Base-by-base conservation (phyloP, 257 asterid genomes). In the Striga asiatica region DNA sequence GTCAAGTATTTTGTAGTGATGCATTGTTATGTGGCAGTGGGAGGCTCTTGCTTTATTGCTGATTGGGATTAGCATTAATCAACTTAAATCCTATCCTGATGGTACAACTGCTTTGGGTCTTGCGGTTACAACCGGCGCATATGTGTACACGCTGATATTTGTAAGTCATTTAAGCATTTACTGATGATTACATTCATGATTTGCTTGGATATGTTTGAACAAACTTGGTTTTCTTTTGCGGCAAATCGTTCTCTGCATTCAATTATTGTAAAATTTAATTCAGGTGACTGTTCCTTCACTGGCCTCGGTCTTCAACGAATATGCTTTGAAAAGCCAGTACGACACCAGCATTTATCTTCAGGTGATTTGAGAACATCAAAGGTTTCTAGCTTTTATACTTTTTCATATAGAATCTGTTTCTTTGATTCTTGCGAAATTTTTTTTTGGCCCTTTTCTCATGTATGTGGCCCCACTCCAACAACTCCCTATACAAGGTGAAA, bases 341-440 rank as follows among this genome's bases (percentile, higher is more conserved):
- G 99, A 92, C 66, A 92, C 99, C 14, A 92, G 97, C 82, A 92
- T 92, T 65, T 92, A 92, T 75, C 97, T 80, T 75, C 98, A 91
- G 96, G 98, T 83, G 72, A 69, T 63, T 13, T 11, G 25, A 22
- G 42, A 31, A 3, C 12, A 25, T 39, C 18, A 51, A 19, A 47
- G 41, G 50, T 27, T 27, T 37, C 48, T 41, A 41, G 48, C 27
- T 55, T 45, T 19, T 52, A 22, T 50, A 50, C 31, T 46, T 42
- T 61, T 35, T 18, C 61, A 50, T 34, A 34, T 34, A 11, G 18
- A 37, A 10, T 19, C 11, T 54, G 29, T 64, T 19, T 23, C 46
- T 53, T 49, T 54, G 21, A 17, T 42, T 16, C 58, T 56, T 51
- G 47, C 14, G 17, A 38, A 17, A 28, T 37, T 38, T 8, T 60